Base-by-base conservation (phyloP, 768 basidiomycete genomes). In the Boletus patriciae region DNA sequence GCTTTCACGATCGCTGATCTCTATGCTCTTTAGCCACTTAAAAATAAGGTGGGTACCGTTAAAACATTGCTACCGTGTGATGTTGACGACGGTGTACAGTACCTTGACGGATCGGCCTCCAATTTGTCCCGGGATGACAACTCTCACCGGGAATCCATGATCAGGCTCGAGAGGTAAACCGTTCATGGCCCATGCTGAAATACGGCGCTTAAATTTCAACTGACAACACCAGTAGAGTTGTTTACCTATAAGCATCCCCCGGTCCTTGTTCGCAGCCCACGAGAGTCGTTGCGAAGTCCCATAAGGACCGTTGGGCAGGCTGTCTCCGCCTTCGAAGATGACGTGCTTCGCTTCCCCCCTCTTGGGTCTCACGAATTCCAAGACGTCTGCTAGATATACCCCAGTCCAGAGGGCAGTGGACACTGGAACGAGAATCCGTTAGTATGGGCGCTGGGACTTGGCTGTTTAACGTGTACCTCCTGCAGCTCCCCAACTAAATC, bases 121-220 rank as follows among this genome's bases (percentile, higher is more conserved):
- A 43, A 87, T 85, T 52, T 84, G 80, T 5, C 82, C 82, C 0
- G 86, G 85, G 0, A 87, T 75, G 56, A 87, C 74, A 6, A 85
- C 67, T n/a, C 86, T 77, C n/a, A 87, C 63, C 1, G 86, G 86
- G 60, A 77, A 85, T 12, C 86, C 86, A 57, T 88, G 86, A 60
- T 87, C 85, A 6, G 84, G 83, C 45, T 79, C 77, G 9, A 87
- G 66, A 61, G 79, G 77, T 23, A 78, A 67, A 2, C 84, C 84
- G 54, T 86, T 86, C 84, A 86, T 85, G 15, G 75, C 78, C 82
- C 83, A 79, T 8, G 76, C 76, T 69, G 18, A 38, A 46, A 27
- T 23, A 21, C 3, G 0, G 4, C 9, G 18, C 40, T 42, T 48
- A n/a, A 54, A 0, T 37, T 47, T 33, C 23, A 21, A 25, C 29